Conservation (phyloP, 306 rosid genomes). For the Mimosa pudica region DNA sequence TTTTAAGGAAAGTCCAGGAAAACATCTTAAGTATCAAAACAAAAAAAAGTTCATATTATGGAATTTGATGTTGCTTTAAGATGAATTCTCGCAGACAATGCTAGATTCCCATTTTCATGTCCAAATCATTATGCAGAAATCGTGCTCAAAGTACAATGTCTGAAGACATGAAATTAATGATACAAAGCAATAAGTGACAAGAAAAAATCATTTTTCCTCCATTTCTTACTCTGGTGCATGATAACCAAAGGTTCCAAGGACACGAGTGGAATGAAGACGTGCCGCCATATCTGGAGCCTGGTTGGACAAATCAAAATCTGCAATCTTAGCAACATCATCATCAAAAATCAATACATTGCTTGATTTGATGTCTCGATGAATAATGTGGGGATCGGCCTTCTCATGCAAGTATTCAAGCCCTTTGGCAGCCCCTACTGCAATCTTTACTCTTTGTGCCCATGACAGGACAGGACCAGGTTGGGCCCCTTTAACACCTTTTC, state of each 20-base stretch:
- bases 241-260: constrained; percentile 92
- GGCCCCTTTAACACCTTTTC: constrained; percentile 94
- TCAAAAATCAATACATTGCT: constrained; percentile 88
- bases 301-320: constrained; percentile 92
- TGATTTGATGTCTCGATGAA: constrained; percentile 88
- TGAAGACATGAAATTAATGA: constrained; percentile 17
- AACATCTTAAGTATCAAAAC: not conserved
- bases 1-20: constrained; percentile 15
- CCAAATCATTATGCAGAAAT: constrained; percentile 11
- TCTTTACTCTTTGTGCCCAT: constrained; percentile 90
- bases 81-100: not conserved
- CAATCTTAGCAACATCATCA: constrained; percentile 84
- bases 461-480: constrained; percentile 92
- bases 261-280: constrained; percentile 94
- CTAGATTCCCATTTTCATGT: constrained; percentile 23
- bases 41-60: not conserved
- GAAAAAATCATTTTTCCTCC: constrained; percentile 10
- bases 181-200: not conserved
- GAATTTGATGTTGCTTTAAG: constrained; percentile 10
- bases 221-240: constrained; percentile 93
- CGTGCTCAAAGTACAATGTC: constrained; percentile 5
- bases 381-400: constrained; percentile 76
- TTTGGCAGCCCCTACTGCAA: constrained; percentile 91
- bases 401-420: constrained; percentile 94
- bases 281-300: constrained; percentile 99